Evolutionary conservation across 2,329 filamentous ascomycete genomes (phyloP), one percentile per base, ranked within the genome.

Genomic region (Uncinocarpus reesii): DNA sequence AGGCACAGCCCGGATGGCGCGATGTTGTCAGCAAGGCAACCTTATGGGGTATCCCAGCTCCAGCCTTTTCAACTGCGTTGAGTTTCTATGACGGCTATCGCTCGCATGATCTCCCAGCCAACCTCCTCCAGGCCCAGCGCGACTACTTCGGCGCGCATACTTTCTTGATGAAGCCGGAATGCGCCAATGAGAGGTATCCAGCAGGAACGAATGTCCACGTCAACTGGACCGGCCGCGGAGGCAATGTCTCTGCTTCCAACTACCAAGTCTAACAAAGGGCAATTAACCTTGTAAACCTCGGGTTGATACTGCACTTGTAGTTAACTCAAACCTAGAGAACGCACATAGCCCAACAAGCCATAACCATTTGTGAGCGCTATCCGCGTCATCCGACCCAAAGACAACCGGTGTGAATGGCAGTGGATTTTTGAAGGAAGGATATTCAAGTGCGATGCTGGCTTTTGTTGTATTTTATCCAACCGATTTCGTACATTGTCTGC

Each of bases 41-140:
- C 56, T 78, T 93, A 56, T 86, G 93, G 72, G 92, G 92, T 71
- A 93, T 98, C 66, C 92, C 92, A 57, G 92, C 87, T 48, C 92
- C 92, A 35, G 87, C 86, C 63, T 98, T 98, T 83, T 88, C 84
- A 67, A 96, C 92, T 53, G 92, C 92, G 42, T 81, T 98, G 63
- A 89, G 85, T 66, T 98, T 94, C 87, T 98, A 93, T 74, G 92
- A 98, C 69, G 92, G 92, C 56, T 95, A 96, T 81, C 85, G 92
- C 70, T 89, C 90, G 69, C 87, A 90, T 79, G 82, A 96, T 69
- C 81, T 98, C 60, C 92, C 92, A 53, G 92, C 92, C 77, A 98
- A 96, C 80, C 78, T 98, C 56, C 81, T 98, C 64, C 92, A 98
- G 77, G 92, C 90, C 50, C 92, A 98, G 80, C 86, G 92, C 77